Conservation (phyloP, 2,329 filamentous ascomycete genomes). For the Tolypocladium amazonense region DNA sequence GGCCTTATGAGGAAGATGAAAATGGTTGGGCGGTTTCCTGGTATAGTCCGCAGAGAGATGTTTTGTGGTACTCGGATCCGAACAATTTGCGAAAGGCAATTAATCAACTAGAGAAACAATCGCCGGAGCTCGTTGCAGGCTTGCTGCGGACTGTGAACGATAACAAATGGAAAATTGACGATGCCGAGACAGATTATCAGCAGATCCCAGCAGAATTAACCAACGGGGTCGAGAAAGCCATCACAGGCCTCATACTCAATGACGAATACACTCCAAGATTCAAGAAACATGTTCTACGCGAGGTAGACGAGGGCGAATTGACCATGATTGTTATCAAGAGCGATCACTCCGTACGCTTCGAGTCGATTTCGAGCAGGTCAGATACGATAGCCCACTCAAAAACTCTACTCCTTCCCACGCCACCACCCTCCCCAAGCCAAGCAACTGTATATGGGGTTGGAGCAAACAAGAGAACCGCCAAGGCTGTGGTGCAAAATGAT, state of each 20-base stretch:
- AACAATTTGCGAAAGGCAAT: background rate
- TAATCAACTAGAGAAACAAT: background rate
- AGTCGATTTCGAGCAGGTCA: background rate
- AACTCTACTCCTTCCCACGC: background rate
- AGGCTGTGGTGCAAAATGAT: background rate
- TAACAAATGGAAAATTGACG: background rate
- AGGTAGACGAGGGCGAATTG: background rate
- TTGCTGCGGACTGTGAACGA: background rate
- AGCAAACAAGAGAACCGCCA: background rate
- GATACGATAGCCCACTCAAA: background rate
- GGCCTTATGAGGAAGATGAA: background rate
- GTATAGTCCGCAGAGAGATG: background rate
- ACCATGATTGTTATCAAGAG: background rate
- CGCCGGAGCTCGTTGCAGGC: background rate
- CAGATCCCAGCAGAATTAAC: background rate
- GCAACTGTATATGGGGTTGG: background rate
- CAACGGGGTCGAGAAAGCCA: background rate
- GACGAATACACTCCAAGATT: background rate
- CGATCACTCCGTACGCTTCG: background rate
- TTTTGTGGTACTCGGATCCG: background rate
- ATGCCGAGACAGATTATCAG: background rate
- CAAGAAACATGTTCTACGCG: background rate
- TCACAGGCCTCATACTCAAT: background rate
- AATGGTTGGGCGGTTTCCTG: background rate
- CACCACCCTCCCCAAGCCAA: background rate